phyloP scores from a whole-genome alignment of 106 monocot genomes.

The Narthecium ossifragum region DNA sequence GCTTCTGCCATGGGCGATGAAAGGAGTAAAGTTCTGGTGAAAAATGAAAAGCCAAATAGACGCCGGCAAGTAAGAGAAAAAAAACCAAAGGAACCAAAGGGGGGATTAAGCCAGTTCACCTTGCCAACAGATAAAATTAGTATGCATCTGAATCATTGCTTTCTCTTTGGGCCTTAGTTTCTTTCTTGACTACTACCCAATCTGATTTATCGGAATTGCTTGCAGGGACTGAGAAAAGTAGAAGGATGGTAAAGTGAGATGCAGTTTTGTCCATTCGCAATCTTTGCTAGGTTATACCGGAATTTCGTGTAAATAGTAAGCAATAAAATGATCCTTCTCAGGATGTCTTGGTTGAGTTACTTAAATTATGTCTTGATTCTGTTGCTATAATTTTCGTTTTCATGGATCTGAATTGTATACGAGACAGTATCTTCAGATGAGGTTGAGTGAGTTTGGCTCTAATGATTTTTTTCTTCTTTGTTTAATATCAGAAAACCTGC shows the following conservation, averaged over 20 bases:
- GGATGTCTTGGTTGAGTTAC: too few relatives aligned
- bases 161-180: background rate
- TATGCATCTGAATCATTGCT: background rate
- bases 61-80: slow-evolving; percentile 38
- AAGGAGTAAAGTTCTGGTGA: slow-evolving; percentile 15
- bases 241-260: background rate
- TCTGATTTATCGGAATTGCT: background rate
- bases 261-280: too few relatives aligned
- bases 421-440: too few relatives aligned
- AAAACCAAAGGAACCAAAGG: slow-evolving; percentile 48
- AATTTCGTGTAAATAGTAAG: too few relatives aligned
- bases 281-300: too few relatives aligned
- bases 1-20: slow-evolving; percentile 25
- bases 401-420: too few relatives aligned
- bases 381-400: too few relatives aligned
- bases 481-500: too few relatives aligned
- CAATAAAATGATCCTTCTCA: too few relatives aligned
- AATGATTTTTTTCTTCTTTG: too few relatives aligned
- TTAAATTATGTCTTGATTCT: too few relatives aligned
- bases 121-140: background rate
- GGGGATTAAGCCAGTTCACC: slow-evolving; percentile 26
- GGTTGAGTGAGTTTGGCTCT: too few relatives aligned
- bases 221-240: background rate
- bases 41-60: slow-evolving; percentile 48
- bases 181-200: background rate